Conservation (phyloP, 805 yeast genomes). For the Candida adriatica region DNA sequence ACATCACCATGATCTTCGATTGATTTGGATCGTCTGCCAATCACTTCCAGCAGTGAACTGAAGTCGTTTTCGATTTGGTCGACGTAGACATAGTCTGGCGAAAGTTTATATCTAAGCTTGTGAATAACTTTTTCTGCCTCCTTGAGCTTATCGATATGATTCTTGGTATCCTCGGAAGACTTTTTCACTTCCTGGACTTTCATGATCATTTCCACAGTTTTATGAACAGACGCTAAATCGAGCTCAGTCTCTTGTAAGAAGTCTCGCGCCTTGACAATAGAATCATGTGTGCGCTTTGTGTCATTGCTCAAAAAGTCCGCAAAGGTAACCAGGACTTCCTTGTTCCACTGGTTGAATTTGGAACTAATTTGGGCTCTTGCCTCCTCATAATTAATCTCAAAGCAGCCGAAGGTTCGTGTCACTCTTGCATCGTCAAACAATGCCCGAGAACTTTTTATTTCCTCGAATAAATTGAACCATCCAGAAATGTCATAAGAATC, state of each 20-base stretch:
- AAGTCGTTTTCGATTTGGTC: constrained; percentile 57
- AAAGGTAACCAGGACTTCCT: constrained; percentile 34
- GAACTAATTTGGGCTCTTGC: constrained; percentile 47
- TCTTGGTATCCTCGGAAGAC: constrained; percentile 1
- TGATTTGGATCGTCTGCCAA: constrained; percentile 27
- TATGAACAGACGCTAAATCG: constrained; percentile 32
- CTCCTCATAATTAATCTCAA: constrained; percentile 39
- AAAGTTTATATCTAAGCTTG: constrained; percentile 40
- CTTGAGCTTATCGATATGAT: constrained; percentile 8
- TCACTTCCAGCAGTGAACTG: constrained; percentile 33
- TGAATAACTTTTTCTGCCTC: constrained; percentile 33
- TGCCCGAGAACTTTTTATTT: constrained; percentile 35
- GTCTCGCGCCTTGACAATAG: constrained; percentile 28
- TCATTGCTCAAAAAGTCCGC: constrained; percentile 29
- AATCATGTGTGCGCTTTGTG: constrained; percentile 26
- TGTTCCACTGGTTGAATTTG: constrained; percentile 56
- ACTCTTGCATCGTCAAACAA: constrained; percentile 47
- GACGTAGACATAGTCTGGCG: constrained; percentile 47
- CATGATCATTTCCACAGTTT: constrained; percentile 32
- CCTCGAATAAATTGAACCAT: constrained; percentile 45
- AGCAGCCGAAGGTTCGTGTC: constrained; percentile 33
- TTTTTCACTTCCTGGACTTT: constrained; percentile 28
- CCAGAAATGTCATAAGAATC: constrained; percentile 26
- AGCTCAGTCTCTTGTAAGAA: constrained; percentile 30
- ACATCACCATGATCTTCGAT: constrained; percentile 38